These are phyloP conservation scores for Talaromyces atroroseus DNA, from an alignment of 2,329 filamentous ascomycete species.

Conservation along the genomic window DNA sequence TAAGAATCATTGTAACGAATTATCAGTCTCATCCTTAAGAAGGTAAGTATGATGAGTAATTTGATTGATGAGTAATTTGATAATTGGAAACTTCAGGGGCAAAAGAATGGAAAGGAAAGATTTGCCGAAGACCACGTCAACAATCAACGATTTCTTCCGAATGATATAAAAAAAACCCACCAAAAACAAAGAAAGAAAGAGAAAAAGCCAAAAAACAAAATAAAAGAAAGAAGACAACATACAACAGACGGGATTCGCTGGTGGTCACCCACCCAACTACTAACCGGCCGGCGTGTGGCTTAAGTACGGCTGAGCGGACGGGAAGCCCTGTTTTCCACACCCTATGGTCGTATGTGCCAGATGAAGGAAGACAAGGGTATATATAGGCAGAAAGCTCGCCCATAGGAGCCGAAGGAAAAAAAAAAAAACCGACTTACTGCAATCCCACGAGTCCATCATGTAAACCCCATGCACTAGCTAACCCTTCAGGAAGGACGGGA, in stretches of 20 bases:
- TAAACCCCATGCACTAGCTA: slow-evolving; percentile 49
- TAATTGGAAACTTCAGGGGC: neutral
- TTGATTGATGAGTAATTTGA: too few relatives aligned
- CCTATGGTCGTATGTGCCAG: slow-evolving; percentile 41
- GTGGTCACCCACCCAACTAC: slow-evolving; percentile 47
- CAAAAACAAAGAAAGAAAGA: slow-evolving; percentile 5
- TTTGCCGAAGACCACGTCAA: too few relatives aligned
- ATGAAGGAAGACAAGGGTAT: neutral
- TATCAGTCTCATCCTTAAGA: neutral
- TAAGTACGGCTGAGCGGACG: slow-evolving; percentile 47
- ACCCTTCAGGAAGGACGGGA: slow-evolving; percentile 62
- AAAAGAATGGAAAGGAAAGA: neutral
- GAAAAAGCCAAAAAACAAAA: neutral
- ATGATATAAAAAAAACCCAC: neutral
- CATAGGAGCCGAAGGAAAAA: slow-evolving; percentile 8
- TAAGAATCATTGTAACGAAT: neutral
- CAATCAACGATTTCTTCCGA: too few relatives aligned
- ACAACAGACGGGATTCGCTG: slow-evolving; percentile 44
- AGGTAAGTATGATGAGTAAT: neutral
- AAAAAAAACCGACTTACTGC: slow-evolving; percentile 31
- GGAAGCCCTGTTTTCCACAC: slow-evolving; percentile 46
- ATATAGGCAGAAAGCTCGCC: slow-evolving; percentile 12
- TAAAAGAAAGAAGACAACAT: slow-evolving; percentile 31
- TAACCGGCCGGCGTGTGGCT: slow-evolving; percentile 45
- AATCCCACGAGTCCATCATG: slow-evolving; percentile 56